Base-by-base conservation (phyloP, 2,329 filamentous ascomycete species). In the Neofusicoccum parvum region DNA sequence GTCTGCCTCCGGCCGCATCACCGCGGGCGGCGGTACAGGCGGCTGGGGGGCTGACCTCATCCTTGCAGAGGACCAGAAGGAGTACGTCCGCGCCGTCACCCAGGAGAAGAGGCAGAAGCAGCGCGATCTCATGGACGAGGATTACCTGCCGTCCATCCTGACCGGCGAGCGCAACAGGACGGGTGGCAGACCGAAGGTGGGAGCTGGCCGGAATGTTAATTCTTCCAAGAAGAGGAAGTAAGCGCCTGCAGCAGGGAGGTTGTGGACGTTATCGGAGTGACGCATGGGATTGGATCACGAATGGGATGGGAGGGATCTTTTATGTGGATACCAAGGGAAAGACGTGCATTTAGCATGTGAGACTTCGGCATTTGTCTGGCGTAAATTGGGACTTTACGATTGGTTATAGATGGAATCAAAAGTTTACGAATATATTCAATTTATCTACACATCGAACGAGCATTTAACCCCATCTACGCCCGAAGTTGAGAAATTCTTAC, bases 61-160 rank as follows among this genome's bases (percentile, higher is more conserved):
- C 63, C 81, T 99, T 10, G 88, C 93, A 0, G 94, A 97, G 80
- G 95, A 99, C 76, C 95, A 99, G 82, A 97, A 96, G 81, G 95
- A 99, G 81, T 98, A 91, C 77, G 77, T 86, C 48, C 83, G 85
- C 69, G 88, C 88, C 62, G 76, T 86, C 15, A 85, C 85, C 3
- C 85, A 88, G 70, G 86, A 90, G 74, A 86, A 85, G 71, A 87
- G 90, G 71, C 82, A 81, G 62, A 89, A 89, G 73, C 87, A 91
- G 75, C 89, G 87, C 74, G 92, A 97, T 78, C 80, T 97, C 65
- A 96, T 98, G 94, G 94, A 98, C 74, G 90, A 96, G 74, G 94
- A 99, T 78, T 96, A 94, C 76, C 79, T 98, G 68, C 95, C 95
- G 0, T 84, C 87, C 39, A 91, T 99, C 54, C 75, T 99, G 73